Base-by-base conservation (phyloP, 345 rosid species). In the Sonneratia alba region DNA sequence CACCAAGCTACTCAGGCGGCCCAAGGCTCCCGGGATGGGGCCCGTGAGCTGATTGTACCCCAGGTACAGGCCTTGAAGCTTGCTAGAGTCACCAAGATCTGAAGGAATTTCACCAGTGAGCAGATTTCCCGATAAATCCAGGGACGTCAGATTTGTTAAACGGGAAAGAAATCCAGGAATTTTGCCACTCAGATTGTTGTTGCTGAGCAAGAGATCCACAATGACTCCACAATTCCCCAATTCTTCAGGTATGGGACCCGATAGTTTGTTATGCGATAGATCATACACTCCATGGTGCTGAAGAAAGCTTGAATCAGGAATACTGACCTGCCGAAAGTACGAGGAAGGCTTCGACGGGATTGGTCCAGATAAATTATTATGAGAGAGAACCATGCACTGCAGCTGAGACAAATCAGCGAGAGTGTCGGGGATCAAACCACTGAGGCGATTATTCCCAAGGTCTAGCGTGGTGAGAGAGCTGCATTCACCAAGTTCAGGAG, bases 281-380 rank as follows among this genome's bases (percentile, higher is more conserved):
- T 79, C 98, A 64, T 82, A 87, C 11, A 86, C 79, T 37, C 99
- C 98, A 66, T 79, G 96, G 81, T 95, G 99, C 81, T 95, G 99
- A 81, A 89, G 59, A 70, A 87, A 95, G 83, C 89, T 90, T 70
- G 77, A 66, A 68, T 85, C 96, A 47, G 97, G 99, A 70, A 95
- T 84, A 40, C 77, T 82, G 2, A 66, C 74, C 75, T 87, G 85
- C 57, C 75, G 89, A 74, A 95, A 95, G 76, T 95, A 95, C 43
- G 74, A 73, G 51, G 93, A 84, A 1, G 90, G 80, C 69, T 75
- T 82, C 0, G 80, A 76, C 66, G 98, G 97, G 67, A 95, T 92
- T 5, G 81, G 34, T 7, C 99, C 99, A 0, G 96, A 86, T 51
- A 95, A 81, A 72, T 80, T 82, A 78, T 92, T 95, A 78, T 82